A percentile compares a stretch with the other conserved stretches of the same genome.
These are phyloP conservation scores for Silene conica DNA, from an alignment of 148 eudicot species.

Conservation along the genomic window DNA sequence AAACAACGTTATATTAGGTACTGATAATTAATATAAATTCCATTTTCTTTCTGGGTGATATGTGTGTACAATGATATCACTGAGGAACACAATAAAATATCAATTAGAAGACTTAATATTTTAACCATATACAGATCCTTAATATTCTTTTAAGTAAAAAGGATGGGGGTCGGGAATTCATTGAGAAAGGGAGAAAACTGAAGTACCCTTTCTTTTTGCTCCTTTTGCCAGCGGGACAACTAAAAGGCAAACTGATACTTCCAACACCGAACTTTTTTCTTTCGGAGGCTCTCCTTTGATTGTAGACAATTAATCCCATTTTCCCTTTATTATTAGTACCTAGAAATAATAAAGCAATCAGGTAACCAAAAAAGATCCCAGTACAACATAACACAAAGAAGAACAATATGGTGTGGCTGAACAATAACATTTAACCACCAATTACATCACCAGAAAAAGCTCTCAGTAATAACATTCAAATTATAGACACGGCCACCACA, in stretches of 20 bases:
- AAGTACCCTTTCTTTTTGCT: constrained; percentile 24
- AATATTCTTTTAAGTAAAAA: neutral
- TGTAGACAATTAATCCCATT: constrained; percentile 16
- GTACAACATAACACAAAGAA: neutral
- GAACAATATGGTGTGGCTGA: neutral
- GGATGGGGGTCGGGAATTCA: neutral
- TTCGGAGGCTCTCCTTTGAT: constrained; percentile 14
- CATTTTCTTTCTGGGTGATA: neutral
- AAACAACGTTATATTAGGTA: neutral
- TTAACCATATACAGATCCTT: neutral
- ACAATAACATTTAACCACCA: neutral
- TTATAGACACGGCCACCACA: neutral
- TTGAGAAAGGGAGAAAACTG: neutral
- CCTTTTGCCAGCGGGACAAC: constrained; percentile 20
- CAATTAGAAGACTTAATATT: neutral
- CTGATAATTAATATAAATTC: neutral
- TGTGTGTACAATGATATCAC: neutral
- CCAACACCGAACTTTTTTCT: constrained; percentile 21
- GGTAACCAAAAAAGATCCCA: neutral
- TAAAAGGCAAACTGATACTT: constrained; percentile 11
- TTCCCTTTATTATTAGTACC: constrained; percentile 17
- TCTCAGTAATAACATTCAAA: neutral
- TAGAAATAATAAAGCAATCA: constrained; percentile 14
- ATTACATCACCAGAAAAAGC: neutral
- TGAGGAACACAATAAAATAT: neutral